Conservation (phyloP, 1,284 basidiomycete species). For the Microbotryum scabiosae region DNA sequence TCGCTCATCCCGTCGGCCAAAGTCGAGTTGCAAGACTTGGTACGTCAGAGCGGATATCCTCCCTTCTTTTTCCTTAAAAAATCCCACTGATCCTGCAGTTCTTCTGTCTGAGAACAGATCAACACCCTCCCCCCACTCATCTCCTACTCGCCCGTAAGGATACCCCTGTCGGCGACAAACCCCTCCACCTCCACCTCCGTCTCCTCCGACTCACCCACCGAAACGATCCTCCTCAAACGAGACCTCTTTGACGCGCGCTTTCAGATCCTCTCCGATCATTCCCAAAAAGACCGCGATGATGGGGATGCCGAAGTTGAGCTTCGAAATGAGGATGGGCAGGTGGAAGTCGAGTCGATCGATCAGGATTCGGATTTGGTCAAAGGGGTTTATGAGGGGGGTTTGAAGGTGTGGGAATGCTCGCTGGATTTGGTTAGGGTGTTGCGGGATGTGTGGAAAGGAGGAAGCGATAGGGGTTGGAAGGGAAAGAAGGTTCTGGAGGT, state of each 20-base stretch:
- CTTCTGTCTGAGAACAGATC: constrained; percentile 19
- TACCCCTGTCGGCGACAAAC: constrained; percentile 17
- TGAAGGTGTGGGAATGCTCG: constrained; percentile 97
- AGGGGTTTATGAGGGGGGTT: constrained; percentile 86
- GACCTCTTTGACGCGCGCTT: constrained; percentile 92
- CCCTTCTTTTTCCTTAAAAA: too few species aligned
- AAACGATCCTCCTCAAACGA: constrained; percentile 52
- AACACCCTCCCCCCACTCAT: constrained; percentile 34
- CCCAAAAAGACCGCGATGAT: constrained; percentile 30
- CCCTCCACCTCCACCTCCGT: neutral
- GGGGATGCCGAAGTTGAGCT: constrained; percentile 21
- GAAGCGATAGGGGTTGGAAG: constrained; percentile 6
- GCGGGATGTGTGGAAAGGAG: neutral
- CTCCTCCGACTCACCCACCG: neutral
- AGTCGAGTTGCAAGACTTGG: too few species aligned
- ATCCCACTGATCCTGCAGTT: neutral
- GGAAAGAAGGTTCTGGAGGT: constrained; percentile 60
- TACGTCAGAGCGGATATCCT: too few species aligned
- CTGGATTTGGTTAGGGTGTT: constrained; percentile 61
- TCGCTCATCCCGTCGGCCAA: too few species aligned
- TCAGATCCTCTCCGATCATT: constrained; percentile 61
- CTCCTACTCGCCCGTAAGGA: constrained; percentile 36
- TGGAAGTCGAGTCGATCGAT: constrained; percentile 52
- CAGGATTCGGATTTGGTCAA: constrained; percentile 83
- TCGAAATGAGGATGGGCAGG: constrained; percentile 31